Percentiles rank a stretch among this genome's conserved stretches.
Conservation (phyloP, 345 rosid genomes). For the Eucalyptus grandis region DNA sequence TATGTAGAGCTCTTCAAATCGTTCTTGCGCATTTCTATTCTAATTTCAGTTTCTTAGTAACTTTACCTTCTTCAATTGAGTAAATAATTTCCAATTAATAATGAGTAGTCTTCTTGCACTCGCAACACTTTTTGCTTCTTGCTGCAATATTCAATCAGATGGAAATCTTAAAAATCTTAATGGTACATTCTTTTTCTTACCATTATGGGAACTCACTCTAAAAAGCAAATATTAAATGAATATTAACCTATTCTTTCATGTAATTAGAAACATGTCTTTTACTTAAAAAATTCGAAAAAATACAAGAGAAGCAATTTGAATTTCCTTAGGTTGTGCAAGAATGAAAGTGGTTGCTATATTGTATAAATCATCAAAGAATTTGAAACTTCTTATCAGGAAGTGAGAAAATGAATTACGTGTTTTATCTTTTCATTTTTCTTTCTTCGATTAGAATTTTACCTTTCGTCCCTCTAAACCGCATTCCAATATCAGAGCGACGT, state of each 20-base stretch:
- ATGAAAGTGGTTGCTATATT: not conserved
- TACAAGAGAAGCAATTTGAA: not conserved
- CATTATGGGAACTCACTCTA: not conserved
- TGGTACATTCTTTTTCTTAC: not conserved
- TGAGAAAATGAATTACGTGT: rapidly evolving
- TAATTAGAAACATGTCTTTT: not conserved
- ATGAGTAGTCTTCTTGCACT: not conserved
- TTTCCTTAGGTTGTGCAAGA: not conserved
- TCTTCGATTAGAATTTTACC: rapidly evolving
- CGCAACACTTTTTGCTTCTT: not conserved
- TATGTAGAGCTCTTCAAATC: not conserved
- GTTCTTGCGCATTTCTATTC: not conserved
- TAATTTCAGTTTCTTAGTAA: not conserved
- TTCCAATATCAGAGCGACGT: not conserved
- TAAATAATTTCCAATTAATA: not conserved
- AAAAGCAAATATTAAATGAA: not conserved
- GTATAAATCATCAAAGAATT: rapidly evolving
- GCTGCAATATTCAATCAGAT: not conserved
- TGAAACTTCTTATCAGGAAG: rapidly evolving
- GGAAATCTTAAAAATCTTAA: not conserved
- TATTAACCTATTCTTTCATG: not conserved
- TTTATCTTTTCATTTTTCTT: not conserved
- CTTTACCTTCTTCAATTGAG: not conserved
- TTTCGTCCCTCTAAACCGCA: rapidly evolving
- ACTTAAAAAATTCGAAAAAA: not conserved